Conservation (phyloP, 495 filamentous ascomycete species). For the Aspergillus olivimuriae region DNA sequence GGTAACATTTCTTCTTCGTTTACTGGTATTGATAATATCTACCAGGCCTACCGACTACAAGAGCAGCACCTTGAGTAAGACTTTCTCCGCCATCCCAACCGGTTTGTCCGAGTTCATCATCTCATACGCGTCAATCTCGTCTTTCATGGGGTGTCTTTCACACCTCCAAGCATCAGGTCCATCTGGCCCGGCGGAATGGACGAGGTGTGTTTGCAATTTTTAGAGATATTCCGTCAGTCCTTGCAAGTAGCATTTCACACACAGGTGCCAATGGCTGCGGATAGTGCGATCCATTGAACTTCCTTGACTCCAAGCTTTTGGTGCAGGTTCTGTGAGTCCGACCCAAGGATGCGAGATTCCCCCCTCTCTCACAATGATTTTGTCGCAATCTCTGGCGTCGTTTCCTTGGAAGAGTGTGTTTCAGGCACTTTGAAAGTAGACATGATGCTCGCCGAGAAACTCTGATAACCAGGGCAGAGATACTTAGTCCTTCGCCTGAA, state of each 20-base stretch:
- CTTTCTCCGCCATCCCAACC: slow-evolving; percentile 2
- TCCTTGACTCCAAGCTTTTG: slow-evolving; percentile 5
- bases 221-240: slow-evolving; percentile 35
- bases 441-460: neutral
- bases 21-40: too few relatives aligned
- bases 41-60: too few relatives aligned
- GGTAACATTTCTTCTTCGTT: too few relatives aligned
- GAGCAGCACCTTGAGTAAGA: slow-evolving; percentile 1
- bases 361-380: neutral
- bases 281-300: slow-evolving; percentile 5
- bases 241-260: slow-evolving; percentile 15
- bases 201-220: slow-evolving; percentile 48
- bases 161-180: slow-evolving; percentile 54
- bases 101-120: slow-evolving; percentile 3
- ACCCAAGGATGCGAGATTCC: neutral
- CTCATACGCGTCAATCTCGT: slow-evolving; percentile 18
- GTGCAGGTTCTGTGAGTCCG: slow-evolving; percentile 2
- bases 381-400: neutral
- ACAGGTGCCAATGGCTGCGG: slow-evolving; percentile 7
- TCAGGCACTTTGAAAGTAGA: neutral
- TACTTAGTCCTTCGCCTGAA: too few relatives aligned
- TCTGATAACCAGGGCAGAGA: too few relatives aligned
- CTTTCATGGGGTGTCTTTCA: too few relatives aligned
- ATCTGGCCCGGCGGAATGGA: slow-evolving; percentile 39
- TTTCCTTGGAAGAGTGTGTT: neutral